Conservation (phyloP, 2,329 filamentous ascomycete species). For the Botrytis aclada region DNA sequence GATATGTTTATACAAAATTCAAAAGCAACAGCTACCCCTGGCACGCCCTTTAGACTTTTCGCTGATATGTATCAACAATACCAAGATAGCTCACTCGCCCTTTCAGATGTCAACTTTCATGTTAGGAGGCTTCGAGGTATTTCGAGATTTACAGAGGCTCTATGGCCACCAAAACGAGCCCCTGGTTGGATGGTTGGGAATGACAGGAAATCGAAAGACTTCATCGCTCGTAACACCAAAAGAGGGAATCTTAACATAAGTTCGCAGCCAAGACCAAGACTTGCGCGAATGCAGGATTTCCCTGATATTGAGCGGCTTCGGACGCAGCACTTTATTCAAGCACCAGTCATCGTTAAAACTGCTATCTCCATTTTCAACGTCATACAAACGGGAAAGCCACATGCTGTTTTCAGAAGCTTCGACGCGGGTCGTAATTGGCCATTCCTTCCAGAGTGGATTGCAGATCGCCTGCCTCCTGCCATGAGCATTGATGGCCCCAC, state of each 20-base stretch:
- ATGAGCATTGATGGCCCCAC: constrained; percentile 6
- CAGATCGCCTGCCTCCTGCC: background rate
- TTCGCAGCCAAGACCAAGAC: background rate
- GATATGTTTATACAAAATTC: background rate
- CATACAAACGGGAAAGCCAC: background rate
- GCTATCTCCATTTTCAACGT: background rate
- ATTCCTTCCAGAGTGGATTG: background rate
- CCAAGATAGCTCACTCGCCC: background rate
- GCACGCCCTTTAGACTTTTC: background rate
- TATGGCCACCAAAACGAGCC: background rate
- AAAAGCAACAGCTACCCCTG: too few relatives aligned
- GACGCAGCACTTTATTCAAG: background rate
- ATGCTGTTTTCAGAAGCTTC: background rate
- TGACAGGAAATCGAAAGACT: background rate
- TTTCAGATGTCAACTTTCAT: constrained; percentile 2
- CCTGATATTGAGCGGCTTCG: background rate
- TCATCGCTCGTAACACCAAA: background rate
- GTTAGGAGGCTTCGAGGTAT: background rate
- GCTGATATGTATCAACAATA: background rate
- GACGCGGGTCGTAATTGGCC: constrained; percentile 9
- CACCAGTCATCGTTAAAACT: background rate
- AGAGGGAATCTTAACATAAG: background rate
- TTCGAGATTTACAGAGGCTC: background rate
- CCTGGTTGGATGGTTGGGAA: constrained; percentile 2
- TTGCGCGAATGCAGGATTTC: background rate